A percentile compares a stretch with the other conserved stretches of the same genome.
Conservation (phyloP, 2,329 filamentous ascomycete species). For the Diaporthe ilicicola region DNA sequence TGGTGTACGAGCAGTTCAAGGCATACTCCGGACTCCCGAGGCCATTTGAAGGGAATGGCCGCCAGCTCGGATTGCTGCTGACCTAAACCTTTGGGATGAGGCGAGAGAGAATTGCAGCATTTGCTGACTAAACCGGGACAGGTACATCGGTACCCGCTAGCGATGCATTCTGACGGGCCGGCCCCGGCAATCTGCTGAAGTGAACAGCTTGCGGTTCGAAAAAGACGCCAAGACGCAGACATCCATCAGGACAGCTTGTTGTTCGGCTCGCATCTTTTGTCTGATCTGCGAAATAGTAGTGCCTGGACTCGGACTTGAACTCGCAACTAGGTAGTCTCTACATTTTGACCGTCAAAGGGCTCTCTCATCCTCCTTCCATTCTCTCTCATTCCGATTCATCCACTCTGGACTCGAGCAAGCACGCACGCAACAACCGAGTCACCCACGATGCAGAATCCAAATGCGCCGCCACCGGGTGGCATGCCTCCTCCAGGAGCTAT, state of each 20-base stretch:
- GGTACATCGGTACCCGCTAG: constrained; percentile 12
- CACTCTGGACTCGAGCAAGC: no score
- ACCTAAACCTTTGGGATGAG: neutral
- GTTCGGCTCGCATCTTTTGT: neutral
- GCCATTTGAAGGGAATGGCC: neutral
- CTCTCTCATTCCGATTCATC: neutral
- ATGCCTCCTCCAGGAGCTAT: constrained; percentile 31
- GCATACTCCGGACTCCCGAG: neutral
- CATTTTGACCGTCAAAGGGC: neutral
- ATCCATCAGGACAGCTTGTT: constrained; percentile 29
- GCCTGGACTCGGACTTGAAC: neutral
- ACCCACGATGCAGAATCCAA: constrained; percentile 26
- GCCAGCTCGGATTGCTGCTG: neutral
- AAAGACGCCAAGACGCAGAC: constrained; percentile 6
- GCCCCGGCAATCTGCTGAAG: constrained; percentile 25
- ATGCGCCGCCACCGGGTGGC: constrained; percentile 29
- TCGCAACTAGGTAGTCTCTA: neutral
- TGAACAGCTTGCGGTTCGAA: constrained; percentile 33
- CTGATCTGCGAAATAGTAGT: constrained; percentile 3
- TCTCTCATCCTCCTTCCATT: neutral
- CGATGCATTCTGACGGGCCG: constrained; percentile 13
- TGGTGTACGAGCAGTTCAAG: neutral
- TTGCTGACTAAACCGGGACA: neutral
- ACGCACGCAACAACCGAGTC: neutral
- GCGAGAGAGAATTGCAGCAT: no score